A percentile compares a stretch with the other conserved stretches of the same genome.
Evolutionary conservation across 305 asterid genomes (phyloP).

Genomic region (Fraxinus dipetala): DNA sequence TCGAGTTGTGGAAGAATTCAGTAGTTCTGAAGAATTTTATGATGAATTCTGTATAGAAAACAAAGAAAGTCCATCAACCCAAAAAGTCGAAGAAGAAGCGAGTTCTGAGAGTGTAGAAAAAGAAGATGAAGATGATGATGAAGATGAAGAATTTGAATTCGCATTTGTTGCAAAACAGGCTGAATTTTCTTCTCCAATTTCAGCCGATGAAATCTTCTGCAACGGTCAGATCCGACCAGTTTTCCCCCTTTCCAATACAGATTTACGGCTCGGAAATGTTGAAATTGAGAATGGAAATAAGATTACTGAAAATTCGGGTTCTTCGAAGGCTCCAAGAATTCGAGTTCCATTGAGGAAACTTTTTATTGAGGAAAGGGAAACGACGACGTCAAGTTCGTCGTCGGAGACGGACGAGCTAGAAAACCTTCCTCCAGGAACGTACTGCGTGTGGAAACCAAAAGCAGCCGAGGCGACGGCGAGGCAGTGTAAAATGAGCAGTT

Average conservation of each 20-base stretch:
- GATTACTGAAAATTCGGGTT: background rate
- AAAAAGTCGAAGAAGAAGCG: background rate
- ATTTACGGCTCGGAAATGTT: background rate
- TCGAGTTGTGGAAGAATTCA: conserved; percentile 16
- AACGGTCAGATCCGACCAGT: conserved; percentile 23
- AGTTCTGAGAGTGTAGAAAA: background rate
- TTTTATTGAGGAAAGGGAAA: conserved; percentile 11
- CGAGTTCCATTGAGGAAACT: conserved; percentile 20
- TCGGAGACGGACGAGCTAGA: conserved; percentile 24
- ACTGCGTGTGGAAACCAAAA: conserved; percentile 24
- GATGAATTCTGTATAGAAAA: conserved; percentile 30
- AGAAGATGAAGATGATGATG: background rate
- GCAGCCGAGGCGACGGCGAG: background rate
- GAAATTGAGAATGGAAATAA: background rate
- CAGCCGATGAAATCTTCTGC: conserved; percentile 26
- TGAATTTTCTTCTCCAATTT: conserved; percentile 3
- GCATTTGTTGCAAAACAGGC: background rate
- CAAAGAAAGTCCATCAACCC: background rate
- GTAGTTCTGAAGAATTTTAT: conserved; percentile 25
- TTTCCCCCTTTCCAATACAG: conserved; percentile 11
- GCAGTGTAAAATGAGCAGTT: conserved; percentile 20
- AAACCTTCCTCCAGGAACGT: conserved; percentile 10
- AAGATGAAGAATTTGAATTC: conserved; percentile 14
- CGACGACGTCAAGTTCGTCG: conserved; percentile 17
- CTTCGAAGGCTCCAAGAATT: background rate